Evolutionary conservation across 2,329 filamentous ascomycete species (phyloP).

Genomic region (Epichloe amarillans): DNA sequence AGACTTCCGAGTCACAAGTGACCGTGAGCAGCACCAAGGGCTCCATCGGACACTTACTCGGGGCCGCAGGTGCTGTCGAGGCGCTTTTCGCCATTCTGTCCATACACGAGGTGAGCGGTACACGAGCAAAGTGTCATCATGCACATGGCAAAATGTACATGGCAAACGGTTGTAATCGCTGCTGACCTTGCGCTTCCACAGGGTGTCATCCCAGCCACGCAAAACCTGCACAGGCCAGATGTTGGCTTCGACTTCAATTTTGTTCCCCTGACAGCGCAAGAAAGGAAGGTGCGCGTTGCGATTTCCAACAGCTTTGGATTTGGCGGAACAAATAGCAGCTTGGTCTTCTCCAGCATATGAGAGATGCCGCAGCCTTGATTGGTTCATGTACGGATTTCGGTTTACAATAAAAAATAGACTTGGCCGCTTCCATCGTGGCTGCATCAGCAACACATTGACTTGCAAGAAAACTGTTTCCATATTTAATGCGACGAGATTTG

Average conservation of each 20-base stretch:
- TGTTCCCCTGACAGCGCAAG: slow-evolving; percentile 57
- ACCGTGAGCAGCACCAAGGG: slow-evolving; percentile 92
- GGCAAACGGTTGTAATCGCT: background rate
- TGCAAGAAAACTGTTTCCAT: background rate
- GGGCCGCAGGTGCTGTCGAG: slow-evolving; percentile 83
- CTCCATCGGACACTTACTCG: slow-evolving; percentile 79
- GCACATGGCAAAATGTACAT: too few species aligned
- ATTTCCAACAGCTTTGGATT: slow-evolving; percentile 96
- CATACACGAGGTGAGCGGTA: slow-evolving; percentile 54
- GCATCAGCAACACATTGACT: background rate
- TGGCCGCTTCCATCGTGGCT: too few species aligned
- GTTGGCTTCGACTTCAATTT: slow-evolving; percentile 72
- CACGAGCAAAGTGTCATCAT: background rate
- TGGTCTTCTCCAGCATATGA: slow-evolving; percentile 51
- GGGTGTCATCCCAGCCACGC: slow-evolving; percentile 71
- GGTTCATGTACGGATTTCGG: too few species aligned
- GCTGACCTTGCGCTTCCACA: slow-evolving; percentile 26
- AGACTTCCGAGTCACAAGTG: slow-evolving; percentile 45
- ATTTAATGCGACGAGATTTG: background rate
- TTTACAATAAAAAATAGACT: too few species aligned
- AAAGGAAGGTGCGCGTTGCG: slow-evolving; percentile 56
- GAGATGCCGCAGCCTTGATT: background rate
- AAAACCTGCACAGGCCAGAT: slow-evolving; percentile 61
- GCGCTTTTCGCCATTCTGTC: slow-evolving; percentile 74
- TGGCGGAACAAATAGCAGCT: slow-evolving; percentile 84